A percentile compares a stretch with the other conserved stretches of the same genome.
These are phyloP conservation scores for Eucalyptus cladocalyx DNA, from an alignment of 345 rosid species.

Conservation along the genomic window DNA sequence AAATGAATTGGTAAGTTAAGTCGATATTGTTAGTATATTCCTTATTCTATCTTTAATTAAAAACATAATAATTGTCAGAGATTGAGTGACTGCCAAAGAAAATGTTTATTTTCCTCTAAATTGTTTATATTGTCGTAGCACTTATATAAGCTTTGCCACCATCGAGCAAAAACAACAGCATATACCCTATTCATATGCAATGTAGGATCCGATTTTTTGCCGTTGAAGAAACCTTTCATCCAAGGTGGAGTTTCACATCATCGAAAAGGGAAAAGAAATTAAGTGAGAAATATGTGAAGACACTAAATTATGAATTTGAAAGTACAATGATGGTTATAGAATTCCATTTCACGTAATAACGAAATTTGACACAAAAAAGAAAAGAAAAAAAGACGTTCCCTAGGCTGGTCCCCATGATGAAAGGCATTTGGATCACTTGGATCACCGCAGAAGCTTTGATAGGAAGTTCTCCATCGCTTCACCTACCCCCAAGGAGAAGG, in stretches of 20 bases:
- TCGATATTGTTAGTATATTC: neutral
- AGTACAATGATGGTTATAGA: neutral
- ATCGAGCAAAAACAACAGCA: neutral
- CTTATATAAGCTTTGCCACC: neutral
- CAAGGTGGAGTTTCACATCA: neutral
- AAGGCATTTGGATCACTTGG: neutral
- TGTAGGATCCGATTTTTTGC: neutral
- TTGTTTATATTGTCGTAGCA: neutral
- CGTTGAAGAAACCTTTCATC: neutral
- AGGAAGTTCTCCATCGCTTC: neutral
- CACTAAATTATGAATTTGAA: neutral
- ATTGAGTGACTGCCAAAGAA: neutral
- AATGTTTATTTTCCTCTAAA: neutral
- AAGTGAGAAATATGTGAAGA: neutral
- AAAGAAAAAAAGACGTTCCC: neutral
- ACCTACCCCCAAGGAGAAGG: neutral
- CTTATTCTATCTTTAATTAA: neutral
- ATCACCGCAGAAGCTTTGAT: neutral
- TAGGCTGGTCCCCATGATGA: neutral
- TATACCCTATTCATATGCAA: neutral
- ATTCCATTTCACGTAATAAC: neutral
- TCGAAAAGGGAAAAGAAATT: neutral
- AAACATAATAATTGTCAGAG: neutral
- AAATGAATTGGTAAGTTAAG: neutral
- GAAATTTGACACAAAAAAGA: neutral